Base-by-base conservation (phyloP, 2,329 filamentous ascomycete genomes). In the Talaromyces sp. region DNA sequence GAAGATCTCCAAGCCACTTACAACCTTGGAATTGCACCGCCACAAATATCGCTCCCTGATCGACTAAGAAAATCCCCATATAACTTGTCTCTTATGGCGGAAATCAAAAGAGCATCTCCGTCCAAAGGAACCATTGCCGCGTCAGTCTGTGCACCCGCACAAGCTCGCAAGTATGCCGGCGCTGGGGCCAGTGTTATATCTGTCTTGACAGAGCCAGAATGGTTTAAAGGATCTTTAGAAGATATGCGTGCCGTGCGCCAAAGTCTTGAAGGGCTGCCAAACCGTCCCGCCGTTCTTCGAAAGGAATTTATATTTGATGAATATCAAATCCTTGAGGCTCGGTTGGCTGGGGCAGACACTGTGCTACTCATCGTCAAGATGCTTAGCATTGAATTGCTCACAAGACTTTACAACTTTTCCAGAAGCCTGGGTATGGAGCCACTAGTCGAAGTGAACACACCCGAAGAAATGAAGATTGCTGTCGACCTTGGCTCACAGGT, bases 271-370 rank as follows among this genome's bases (percentile, higher is more conserved):
- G 89, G 90, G 12, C 92, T 99, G 88, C 89, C 91, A 1, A 96
- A 97, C 73, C 85, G 95, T 58, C 96, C 95, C 2, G 96, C 94
- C 1, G 85, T 99, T 12, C 80, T 99, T 33, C 88, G 96, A 28
- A 99, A 99, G 73, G 95, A 99, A 69, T 99, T 99, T 70, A 87
- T 99, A 47, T 99, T 98, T 70, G 93, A 98, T 53, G 92, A 98
- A 74, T 99, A 99, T 73, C 95, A 99, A 75, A 98, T 99, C 59
- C 83, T 99, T 6, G 95, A 99, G 77, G 95, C 93, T 31, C 85
- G 96, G 55, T 80, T 99, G 61, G 92, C 94, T 12, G 95, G 95
- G 66, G 95, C 95, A 7, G 94, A 99, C 75, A 97, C 94, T 0
- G 89, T 99, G 18, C 82, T 99, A 30, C 84, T 99, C 23, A 99